Conservation (phyloP, 352 stramenopile species). For the Achlya hypogyna region DNA sequence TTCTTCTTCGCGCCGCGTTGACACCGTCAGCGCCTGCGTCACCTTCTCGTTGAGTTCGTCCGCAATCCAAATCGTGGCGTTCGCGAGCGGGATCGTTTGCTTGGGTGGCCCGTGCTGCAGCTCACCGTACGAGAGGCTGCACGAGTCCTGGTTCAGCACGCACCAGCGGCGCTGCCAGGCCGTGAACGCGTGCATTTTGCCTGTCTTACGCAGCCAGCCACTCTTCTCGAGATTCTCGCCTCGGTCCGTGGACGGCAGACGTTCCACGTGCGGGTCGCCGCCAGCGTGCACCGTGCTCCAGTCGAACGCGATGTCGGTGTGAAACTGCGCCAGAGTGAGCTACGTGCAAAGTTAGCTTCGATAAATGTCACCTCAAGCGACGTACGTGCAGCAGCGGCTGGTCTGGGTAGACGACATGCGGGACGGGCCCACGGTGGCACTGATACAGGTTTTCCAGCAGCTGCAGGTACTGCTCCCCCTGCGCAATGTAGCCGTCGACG, state of each 20-base stretch:
- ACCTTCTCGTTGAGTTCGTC: conserved; percentile 83
- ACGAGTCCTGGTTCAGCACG: conserved; percentile 65
- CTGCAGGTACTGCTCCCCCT: conserved; percentile 61
- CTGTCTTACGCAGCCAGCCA: conserved; percentile 77
- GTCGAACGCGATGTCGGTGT: conserved; percentile 62
- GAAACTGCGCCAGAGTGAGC: conserved; percentile 53
- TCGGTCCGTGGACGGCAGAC: background rate
- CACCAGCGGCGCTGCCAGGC: conserved; percentile 75
- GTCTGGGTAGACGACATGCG: conserved; percentile 56
- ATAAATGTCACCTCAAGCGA: background rate
- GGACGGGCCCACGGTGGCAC: conserved; percentile 58
- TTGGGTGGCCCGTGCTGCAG: conserved; percentile 54
- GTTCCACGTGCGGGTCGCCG: conserved; percentile 20
- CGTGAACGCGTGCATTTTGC: conserved; percentile 61
- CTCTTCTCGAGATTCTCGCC: conserved; percentile 62
- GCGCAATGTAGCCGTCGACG: conserved; percentile 53
- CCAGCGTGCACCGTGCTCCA: conserved; percentile 28
- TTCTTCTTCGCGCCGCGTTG: conserved; percentile 64
- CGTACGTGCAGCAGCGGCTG: conserved; percentile 56
- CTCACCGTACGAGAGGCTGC: conserved; percentile 69
- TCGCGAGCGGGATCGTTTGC: conserved; percentile 47
- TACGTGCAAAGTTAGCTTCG: background rate
- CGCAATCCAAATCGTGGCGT: conserved; percentile 53
- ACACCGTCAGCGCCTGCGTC: conserved; percentile 66
- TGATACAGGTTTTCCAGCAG: conserved; percentile 78